Conservation (phyloP, 2,329 filamentous ascomycete genomes). For the Trichoderma asperellum region DNA sequence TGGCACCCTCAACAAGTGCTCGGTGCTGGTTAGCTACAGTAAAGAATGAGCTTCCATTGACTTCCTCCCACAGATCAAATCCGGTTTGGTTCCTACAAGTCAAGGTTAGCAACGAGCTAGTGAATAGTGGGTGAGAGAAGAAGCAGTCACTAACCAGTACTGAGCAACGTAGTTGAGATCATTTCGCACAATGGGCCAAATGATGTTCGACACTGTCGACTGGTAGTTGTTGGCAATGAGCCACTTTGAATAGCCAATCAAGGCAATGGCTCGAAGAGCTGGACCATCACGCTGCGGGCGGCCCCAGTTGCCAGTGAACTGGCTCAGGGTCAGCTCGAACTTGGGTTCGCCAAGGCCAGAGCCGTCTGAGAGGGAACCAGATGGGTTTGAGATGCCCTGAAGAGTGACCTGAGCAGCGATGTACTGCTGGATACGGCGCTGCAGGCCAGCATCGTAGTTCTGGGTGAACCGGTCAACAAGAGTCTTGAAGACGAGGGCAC, state of each 20-base stretch:
- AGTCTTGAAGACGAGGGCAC: conserved; percentile 70
- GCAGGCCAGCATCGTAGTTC: conserved; percentile 61
- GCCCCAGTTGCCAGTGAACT: conserved; percentile 71
- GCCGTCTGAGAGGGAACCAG: conserved; percentile 59
- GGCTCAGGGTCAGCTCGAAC: conserved; percentile 65
- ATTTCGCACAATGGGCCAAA: conserved; percentile 77
- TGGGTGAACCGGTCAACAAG: conserved; percentile 68
- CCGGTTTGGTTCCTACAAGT: conserved; percentile 55
- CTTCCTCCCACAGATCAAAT: conserved; percentile 85
- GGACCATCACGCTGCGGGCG: conserved; percentile 81
- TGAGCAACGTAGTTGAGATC: conserved; percentile 76
- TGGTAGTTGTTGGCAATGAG: conserved; percentile 68
- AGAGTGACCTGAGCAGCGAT: conserved; percentile 68
- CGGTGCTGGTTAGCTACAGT: conserved; percentile 72
- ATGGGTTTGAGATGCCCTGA: conserved; percentile 71
- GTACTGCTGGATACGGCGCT: conserved; percentile 67
- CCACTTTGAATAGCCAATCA: conserved; percentile 75
- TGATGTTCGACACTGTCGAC: conserved; percentile 55
- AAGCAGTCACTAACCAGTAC: conserved; percentile 58
- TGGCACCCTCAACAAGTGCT: conserved; percentile 67
- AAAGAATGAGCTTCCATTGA: conserved; percentile 77
- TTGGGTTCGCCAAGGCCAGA: conserved; percentile 72
- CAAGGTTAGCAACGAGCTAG: conserved; percentile 9
- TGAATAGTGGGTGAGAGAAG: not conserved
- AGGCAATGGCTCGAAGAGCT: conserved; percentile 71